Base-by-base conservation (phyloP, 73 alveolate genomes). In the Effrenium voratum region DNA sequence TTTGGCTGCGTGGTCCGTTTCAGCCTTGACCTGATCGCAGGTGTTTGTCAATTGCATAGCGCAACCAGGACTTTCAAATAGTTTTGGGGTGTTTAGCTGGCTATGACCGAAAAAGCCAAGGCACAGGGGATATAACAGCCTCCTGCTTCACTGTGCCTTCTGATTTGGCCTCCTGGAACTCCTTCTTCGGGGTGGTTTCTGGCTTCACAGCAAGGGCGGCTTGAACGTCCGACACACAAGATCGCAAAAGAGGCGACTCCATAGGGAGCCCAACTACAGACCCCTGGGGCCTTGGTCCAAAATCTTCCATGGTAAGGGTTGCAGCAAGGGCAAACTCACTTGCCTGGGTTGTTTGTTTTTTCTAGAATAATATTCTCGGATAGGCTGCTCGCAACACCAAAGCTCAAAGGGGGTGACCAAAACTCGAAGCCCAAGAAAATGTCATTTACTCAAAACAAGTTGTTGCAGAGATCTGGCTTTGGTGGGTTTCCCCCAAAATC, bases 231-330 rank as follows among this genome's bases (percentile, higher is more conserved):
- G 90, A 63, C 66, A 79, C 68, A 26, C 46, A 13, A 3, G 70
- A 5, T 30, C 68, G 90, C 32, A 79, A 68, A 3, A 79, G n/a
- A 8, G 90, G 90, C 10, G 90, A 79, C 68, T 79, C 90, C 90
- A 79, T 79, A 68, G 59, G 59, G n/a, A n/a, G n/a, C n/a, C n/a
- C n/a, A n/a, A n/a, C n/a, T n/a, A n/a, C n/a, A n/a, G n/a, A n/a
- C n/a, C n/a, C n/a, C n/a, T n/a, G n/a, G n/a, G n/a, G n/a, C n/a
- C n/a, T n/a, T n/a, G n/a, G n/a, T n/a, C n/a, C n/a, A n/a, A n/a
- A n/a, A n/a, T n/a, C n/a, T n/a, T n/a, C n/a, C n/a, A n/a, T n/a
- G n/a, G n/a, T n/a, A n/a, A n/a, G n/a, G n/a, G n/a, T n/a, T n/a
- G n/a, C n/a, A n/a, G n/a, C n/a, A n/a, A n/a, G n/a, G n/a, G n/a